Evolutionary conservation across 2,329 filamentous ascomycete species (phyloP).

Genomic region (Podosphaera xanthii): DNA sequence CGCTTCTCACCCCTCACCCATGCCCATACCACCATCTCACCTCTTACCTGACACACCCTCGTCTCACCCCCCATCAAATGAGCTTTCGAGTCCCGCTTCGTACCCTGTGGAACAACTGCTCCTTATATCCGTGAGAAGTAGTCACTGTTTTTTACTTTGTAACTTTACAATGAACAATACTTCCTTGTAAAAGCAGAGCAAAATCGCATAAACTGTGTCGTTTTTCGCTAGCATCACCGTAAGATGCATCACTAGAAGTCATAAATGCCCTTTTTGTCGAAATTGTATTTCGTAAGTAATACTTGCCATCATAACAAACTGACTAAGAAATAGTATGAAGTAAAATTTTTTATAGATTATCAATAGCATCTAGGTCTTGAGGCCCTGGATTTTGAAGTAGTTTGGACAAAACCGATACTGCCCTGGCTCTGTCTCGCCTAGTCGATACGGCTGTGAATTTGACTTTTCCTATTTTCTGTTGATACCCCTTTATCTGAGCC

Average conservation of each 20-base stretch:
- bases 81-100: too few species aligned
- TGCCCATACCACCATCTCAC: too few species aligned
- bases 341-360: neutral
- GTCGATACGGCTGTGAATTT: neutral
- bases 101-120: too few species aligned
- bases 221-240: neutral
- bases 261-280: neutral
- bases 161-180: too few species aligned
- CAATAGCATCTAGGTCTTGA: neutral
- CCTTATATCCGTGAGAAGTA: too few species aligned
- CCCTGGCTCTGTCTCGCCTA: neutral
- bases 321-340: neutral
- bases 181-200: too few species aligned
- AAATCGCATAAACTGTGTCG: neutral
- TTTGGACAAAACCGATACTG: neutral
- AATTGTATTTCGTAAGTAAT: neutral
- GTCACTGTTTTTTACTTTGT: too few species aligned
- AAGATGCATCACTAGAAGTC: neutral
- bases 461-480: neutral
- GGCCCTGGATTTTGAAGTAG: neutral
- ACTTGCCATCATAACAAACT: neutral
- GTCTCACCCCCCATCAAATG: too few species aligned
- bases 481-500: neutral
- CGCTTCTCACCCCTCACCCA: too few species aligned
- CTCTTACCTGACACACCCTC: too few species aligned